Conservation (phyloP, 805 yeast genomes). For the Suhomyces emberorum region DNA sequence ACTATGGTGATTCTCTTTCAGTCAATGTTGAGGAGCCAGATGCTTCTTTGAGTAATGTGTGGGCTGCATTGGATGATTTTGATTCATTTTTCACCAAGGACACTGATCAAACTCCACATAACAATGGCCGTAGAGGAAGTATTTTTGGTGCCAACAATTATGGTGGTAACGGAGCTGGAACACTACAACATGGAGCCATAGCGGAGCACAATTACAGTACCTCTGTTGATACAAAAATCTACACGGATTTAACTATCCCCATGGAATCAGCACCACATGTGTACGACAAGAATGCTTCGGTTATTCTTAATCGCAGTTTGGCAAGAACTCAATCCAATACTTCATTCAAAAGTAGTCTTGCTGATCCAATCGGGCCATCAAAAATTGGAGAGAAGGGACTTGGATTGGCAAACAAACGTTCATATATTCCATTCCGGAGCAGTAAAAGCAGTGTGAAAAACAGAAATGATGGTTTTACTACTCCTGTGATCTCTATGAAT, state of each 20-base stretch:
- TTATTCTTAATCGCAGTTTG: slow-evolving; percentile 68
- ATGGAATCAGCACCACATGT: slow-evolving; percentile 73
- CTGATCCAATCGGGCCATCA: slow-evolving; percentile 51
- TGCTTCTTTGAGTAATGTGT: slow-evolving; percentile 81
- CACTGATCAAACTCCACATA: slow-evolving; percentile 14
- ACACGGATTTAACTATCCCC: slow-evolving; percentile 44
- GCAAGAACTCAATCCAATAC: slow-evolving; percentile 73
- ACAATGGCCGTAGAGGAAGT: slow-evolving; percentile 1
- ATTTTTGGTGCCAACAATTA: not conserved
- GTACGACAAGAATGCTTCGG: slow-evolving; percentile 75
- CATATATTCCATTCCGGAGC: slow-evolving; percentile 42
- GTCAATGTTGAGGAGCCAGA: slow-evolving; percentile 58
- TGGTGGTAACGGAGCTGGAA: not conserved
- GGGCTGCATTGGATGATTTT: slow-evolving; percentile 86
- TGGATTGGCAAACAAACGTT: slow-evolving; percentile 21
- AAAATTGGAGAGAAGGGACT: slow-evolving; percentile 13
- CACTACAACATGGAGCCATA: not conserved
- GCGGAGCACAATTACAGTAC: slow-evolving; percentile 41
- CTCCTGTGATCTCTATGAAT: slow-evolving; percentile 20
- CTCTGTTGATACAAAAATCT: slow-evolving; percentile 59
- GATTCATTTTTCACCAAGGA: slow-evolving; percentile 85
- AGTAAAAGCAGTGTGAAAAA: slow-evolving; percentile 20
- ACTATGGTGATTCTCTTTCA: slow-evolving; percentile 45
- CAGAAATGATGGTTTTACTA: slow-evolving; percentile 10
- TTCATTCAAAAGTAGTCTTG: slow-evolving; percentile 72